Base-by-base conservation (phyloP, 495 filamentous ascomycete species). In the Lasiosphaeria miniovina region DNA sequence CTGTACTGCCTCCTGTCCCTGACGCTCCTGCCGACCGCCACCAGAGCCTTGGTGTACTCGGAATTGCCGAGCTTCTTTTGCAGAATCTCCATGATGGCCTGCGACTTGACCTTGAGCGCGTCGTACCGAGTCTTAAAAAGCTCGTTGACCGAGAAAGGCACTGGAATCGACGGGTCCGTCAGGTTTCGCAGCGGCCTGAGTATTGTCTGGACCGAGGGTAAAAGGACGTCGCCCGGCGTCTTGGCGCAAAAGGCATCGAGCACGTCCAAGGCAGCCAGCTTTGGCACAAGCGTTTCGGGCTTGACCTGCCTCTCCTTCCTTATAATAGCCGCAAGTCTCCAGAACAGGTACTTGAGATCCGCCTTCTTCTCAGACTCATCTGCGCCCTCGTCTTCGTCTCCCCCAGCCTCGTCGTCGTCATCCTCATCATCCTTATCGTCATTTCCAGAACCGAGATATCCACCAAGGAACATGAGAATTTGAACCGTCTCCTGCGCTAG, bases 11-110 rank as follows among this genome's bases (percentile, higher is more conserved):
- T 81, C 66, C 86, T 82, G 67, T 80, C 80, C 66, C 82, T 84
- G 12, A 93, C 86, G 35, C 74, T 78, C 45, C 89, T 82, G 55
- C 88, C 83, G 5, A 94, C 88, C 35, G 74, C 80, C 40, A 86
- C 70, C 68, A 96, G 76, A 48, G 86, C 79, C 38, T 77, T 76
- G 17, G 92, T 82, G 71, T 90, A 98, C 64, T 82, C 86, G 0
- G 84, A 81, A 4, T 88, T 90, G n/a, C 93, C 94, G 51, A 96
- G 75, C 67, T 90, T 90, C 75, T 84, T 86, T 76, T 96, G 91
- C 59, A 98, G 68, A 31, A 78, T 68, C 54, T 88, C 85, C 70
- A 96, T 80, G 9, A 93, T 72, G 64, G 91, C 89, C 51, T 85
- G 82, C 15, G 86, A 86, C 54, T 85, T 88, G 17, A 81, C 76